Percentiles rank a stretch among this genome's conserved stretches.
Conservation (phyloP, 768 basidiomycete species). For the Leccinum disarticulatum region DNA sequence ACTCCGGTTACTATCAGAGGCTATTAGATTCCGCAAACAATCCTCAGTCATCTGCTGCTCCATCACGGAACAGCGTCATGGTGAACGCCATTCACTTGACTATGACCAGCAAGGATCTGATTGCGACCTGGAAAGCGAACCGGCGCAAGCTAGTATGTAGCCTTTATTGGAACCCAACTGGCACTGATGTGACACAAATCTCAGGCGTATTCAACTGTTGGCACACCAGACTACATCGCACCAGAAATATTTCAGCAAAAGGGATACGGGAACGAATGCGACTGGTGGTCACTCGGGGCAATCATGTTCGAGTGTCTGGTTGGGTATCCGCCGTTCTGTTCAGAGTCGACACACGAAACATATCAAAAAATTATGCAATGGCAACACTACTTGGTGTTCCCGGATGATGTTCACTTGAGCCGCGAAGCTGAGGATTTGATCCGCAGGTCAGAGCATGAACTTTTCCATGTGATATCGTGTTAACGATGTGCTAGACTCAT, state of each 20-base stretch:
- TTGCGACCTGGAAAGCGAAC: constrained; percentile 99
- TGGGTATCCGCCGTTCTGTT: constrained; percentile 96
- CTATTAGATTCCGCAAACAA: constrained; percentile 67
- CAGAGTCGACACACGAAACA: constrained; percentile 93
- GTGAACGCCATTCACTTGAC: constrained; percentile 97
- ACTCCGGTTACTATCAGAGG: constrained; percentile 91
- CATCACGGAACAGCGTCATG: constrained; percentile 89
- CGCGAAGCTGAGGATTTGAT: constrained; percentile 90
- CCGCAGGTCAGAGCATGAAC: constrained; percentile 51
- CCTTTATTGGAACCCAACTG: not conserved
- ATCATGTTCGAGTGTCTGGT: constrained; percentile 99
- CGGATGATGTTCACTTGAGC: constrained; percentile 92
- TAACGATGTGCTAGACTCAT: constrained; percentile 57
- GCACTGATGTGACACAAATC: constrained; percentile 2
- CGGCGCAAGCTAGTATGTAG: constrained; percentile 85
- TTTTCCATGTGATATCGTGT: not conserved
- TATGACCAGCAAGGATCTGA: constrained; percentile 89
- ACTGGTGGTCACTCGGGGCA: constrained; percentile 99
- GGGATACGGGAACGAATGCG: constrained; percentile 98
- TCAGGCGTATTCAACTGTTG: constrained; percentile 96
- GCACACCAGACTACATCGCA: constrained; percentile 95
- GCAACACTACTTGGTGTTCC: constrained; percentile 82
- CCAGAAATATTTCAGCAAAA: constrained; percentile 96
- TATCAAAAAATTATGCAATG: constrained; percentile 98
- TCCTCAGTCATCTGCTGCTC: constrained; percentile 40